Percentiles rank a stretch among this genome's conserved stretches.
Conservation (phyloP, 1,139 yeast species). For the Barnettozyma hawaiiensis region DNA sequence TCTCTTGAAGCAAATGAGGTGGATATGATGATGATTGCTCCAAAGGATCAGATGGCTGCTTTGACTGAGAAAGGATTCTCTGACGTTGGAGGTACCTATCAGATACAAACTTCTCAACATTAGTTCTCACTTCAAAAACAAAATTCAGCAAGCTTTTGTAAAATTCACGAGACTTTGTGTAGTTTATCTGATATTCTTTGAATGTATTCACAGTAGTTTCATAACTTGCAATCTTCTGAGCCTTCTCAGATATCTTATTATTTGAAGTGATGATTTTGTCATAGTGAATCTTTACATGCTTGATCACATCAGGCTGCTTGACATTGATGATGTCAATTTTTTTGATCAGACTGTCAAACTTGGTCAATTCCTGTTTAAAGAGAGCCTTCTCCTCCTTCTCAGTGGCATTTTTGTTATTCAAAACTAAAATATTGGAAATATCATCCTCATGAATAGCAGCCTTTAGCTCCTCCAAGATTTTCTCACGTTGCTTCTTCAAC, state of each 20-base stretch:
- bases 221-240: slow-evolving; percentile 40
- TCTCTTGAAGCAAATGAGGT: slow-evolving; percentile 7
- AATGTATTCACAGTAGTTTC: slow-evolving; percentile 47
- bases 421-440: slow-evolving; percentile 68
- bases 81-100: slow-evolving; percentile 33
- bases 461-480: slow-evolving; percentile 61
- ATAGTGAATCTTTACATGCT: slow-evolving; percentile 55
- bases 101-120: slow-evolving; percentile 33
- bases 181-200: slow-evolving; percentile 53
- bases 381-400: slow-evolving; percentile 55
- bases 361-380: slow-evolving; percentile 69
- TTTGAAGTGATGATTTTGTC: slow-evolving; percentile 44
- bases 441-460: slow-evolving; percentile 75
- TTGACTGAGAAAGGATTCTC: slow-evolving; percentile 12
- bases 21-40: slow-evolving; percentile 3
- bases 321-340: slow-evolving; percentile 64
- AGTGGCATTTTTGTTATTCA: slow-evolving; percentile 50
- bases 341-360: slow-evolving; percentile 64
- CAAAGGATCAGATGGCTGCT: background rate
- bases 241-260: slow-evolving; percentile 30
- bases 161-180: slow-evolving; percentile 55
- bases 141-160: slow-evolving; percentile 51
- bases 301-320: slow-evolving; percentile 54
- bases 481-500: slow-evolving; percentile 49
- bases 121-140: slow-evolving; percentile 35